phyloP scores from a whole-genome alignment of 495 filamentous ascomycete genomes.

The Neurospora sp. region DNA sequence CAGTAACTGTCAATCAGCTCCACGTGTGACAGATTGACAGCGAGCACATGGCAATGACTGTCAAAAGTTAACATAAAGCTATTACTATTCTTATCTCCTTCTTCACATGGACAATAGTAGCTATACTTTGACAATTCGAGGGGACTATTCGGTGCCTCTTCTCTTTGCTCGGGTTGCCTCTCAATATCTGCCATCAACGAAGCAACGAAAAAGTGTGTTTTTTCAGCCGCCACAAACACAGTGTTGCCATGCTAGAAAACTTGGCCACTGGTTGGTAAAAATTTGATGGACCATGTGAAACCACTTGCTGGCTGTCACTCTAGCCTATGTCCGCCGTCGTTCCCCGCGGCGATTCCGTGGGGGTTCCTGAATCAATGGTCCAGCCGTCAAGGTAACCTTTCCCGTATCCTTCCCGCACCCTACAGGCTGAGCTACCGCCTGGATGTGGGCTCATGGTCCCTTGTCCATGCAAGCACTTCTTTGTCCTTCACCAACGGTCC shows the following conservation, averaged over 20 bases:
- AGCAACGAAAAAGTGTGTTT: neutral
- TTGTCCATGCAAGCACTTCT: slow-evolving; percentile 13
- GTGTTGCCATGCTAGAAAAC: slow-evolving; percentile 9
- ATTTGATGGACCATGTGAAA: slow-evolving; percentile 21
- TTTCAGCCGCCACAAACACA: slow-evolving; percentile 4
- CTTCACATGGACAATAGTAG: neutral
- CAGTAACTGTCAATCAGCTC: neutral
- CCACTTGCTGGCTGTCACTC: slow-evolving; percentile 5
- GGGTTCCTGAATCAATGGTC: neutral
- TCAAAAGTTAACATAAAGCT: neutral
- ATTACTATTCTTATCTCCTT: neutral
- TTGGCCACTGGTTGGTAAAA: slow-evolving; percentile 14
- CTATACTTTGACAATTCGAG: neutral
- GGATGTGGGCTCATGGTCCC: neutral
- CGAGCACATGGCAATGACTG: neutral
- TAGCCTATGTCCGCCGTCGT: neutral
- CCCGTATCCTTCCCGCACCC: slow-evolving; percentile 10
- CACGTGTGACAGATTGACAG: neutral
- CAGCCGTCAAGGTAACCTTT: slow-evolving; percentile 1
- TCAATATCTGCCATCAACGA: neutral
- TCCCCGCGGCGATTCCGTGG: slow-evolving; percentile 2
- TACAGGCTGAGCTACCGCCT: neutral
- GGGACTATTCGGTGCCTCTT: neutral
- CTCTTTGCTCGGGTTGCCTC: neutral
- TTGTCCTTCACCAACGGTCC: slow-evolving; percentile 3